Percentiles rank a stretch among this genome's conserved stretches.
These are phyloP conservation scores for Trypethelium eluteriae DNA, from an alignment of 495 filamentous ascomycete genomes.

Conservation along the genomic window DNA sequence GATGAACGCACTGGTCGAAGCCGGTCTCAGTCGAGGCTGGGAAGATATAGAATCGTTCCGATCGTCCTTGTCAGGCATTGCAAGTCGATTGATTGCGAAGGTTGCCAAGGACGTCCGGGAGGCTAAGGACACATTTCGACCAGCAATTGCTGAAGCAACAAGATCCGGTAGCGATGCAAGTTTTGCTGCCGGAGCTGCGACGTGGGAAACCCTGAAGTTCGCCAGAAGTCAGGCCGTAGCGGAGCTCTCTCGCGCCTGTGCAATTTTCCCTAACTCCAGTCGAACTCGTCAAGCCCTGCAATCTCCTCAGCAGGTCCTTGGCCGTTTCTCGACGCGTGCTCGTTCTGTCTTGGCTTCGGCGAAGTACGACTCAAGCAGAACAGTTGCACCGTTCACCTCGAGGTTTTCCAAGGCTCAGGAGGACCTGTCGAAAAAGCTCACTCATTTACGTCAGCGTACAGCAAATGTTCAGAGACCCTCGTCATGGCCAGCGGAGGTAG, in stretches of 20 bases:
- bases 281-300: background rate
- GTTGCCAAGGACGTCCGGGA: background rate
- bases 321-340: background rate
- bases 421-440: background rate
- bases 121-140: background rate
- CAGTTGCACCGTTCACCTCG: background rate
- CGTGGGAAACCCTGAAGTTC: background rate
- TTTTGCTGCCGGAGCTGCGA: slow-evolving; percentile 4
- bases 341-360: background rate
- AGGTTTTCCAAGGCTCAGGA: background rate
- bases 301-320: background rate
- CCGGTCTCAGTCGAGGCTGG: slow-evolving; percentile 30
- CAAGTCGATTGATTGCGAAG: background rate
- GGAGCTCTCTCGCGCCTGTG: background rate
- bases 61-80: background rate
- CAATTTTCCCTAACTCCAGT: background rate
- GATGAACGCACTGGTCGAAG: slow-evolving; percentile 19
- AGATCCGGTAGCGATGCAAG: background rate
- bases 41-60: slow-evolving; percentile 18
- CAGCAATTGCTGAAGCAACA: background rate
- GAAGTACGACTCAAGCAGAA: background rate
- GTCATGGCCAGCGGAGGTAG: background rate
- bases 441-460: background rate
- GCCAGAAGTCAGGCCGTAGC: background rate
- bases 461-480: background rate